Evolutionary conservation across 192 early-diverging fungal species (phyloP).

Genomic region (Coemansia furcata): DNA sequence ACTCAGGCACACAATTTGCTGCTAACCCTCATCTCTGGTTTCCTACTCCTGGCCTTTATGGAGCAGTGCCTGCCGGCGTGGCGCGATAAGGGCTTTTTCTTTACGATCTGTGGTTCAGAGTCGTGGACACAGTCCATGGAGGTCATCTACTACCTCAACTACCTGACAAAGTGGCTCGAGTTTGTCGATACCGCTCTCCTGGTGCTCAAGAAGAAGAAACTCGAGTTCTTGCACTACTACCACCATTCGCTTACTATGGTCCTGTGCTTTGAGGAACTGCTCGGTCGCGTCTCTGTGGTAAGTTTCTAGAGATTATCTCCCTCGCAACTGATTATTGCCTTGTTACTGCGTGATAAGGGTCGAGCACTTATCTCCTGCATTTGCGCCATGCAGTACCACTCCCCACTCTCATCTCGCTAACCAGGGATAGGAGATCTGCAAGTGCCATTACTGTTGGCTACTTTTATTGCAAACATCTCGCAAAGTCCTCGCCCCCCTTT

Average conservation of each 20-base stretch:
- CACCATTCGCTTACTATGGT: constrained; percentile 92
- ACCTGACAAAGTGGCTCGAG: constrained; percentile 92
- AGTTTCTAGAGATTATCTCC: constrained; percentile 28
- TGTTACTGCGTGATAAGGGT: constrained; percentile 6
- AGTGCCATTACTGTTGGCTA: not conserved
- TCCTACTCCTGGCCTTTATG: constrained; percentile 72
- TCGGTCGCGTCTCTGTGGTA: constrained; percentile 76
- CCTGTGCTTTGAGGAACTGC: constrained; percentile 81
- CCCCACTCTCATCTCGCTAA: not conserved
- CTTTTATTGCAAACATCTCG: not conserved
- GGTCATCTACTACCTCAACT: constrained; percentile 87
- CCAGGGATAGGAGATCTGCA: not conserved
- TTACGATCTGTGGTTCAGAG: constrained; percentile 66
- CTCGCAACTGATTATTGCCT: not conserved
- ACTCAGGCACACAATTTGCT: constrained; percentile 80
- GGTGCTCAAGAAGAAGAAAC: constrained; percentile 80
- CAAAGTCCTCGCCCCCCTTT: not conserved
- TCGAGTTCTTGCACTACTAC: constrained; percentile 92
- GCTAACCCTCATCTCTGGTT: constrained; percentile 70
- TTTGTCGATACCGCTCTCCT: constrained; percentile 86
- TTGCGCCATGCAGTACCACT: not conserved
- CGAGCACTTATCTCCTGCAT: constrained; percentile 6
- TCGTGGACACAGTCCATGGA: constrained; percentile 81
- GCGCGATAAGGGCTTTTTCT: constrained; percentile 67
- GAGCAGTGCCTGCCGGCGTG: constrained; percentile 77